These are phyloP conservation scores for Pleurotus platypus DNA, from an alignment of 768 basidiomycete species.

Conservation along the genomic window DNA sequence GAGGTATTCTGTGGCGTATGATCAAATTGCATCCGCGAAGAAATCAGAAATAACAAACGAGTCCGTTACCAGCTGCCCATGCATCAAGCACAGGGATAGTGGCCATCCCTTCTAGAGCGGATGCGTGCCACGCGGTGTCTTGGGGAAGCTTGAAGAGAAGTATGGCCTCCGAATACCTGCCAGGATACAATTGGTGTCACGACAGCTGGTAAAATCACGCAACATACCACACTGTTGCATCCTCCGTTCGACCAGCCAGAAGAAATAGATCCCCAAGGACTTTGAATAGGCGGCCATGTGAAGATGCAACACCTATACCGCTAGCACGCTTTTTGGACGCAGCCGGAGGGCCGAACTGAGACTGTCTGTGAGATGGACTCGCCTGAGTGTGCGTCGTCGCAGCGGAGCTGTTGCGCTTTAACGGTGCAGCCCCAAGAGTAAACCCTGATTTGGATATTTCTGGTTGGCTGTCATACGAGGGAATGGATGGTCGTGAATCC, in stretches of 20 bases:
- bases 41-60: constrained; percentile 44
- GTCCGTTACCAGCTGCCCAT: constrained; percentile 73
- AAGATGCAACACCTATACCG: constrained; percentile 63
- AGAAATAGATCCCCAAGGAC: constrained; percentile 87
- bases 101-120: constrained; percentile 81
- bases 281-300: constrained; percentile 85
- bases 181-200: background rate
- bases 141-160: constrained; percentile 68
- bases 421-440: constrained; percentile 33
- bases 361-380: constrained; percentile 45
- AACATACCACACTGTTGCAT: constrained; percentile 75
- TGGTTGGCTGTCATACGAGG: constrained; percentile 52
- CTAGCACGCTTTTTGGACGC: constrained; percentile 60
- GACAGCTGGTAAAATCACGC: background rate
- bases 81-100: constrained; percentile 78
- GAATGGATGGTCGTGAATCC: constrained; percentile 42
- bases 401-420: constrained; percentile 55
- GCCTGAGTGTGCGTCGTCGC: constrained; percentile 16
- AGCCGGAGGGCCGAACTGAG: constrained; percentile 39
- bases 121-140: constrained; percentile 88
- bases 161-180: constrained; percentile 85
- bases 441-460: constrained; percentile 42
- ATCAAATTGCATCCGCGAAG: constrained; percentile 10
- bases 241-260: constrained; percentile 79
- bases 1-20: constrained; percentile 48